Evolutionary conservation across 805 yeast species (phyloP).

Genomic region (Starmerella riodocensis): DNA sequence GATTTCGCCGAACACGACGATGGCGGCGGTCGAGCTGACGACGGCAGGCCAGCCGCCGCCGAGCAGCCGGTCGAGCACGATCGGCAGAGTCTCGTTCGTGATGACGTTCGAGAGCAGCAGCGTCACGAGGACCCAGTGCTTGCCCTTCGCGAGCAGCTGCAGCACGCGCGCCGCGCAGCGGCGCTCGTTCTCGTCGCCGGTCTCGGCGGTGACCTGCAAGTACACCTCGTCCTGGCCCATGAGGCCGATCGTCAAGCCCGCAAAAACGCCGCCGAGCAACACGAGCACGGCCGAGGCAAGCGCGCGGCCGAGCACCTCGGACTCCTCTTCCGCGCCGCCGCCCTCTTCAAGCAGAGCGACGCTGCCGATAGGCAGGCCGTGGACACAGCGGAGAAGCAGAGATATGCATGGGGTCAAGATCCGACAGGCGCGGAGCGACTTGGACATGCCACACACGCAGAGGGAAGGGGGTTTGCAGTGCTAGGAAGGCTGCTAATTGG

Average conservation of each 20-base stretch:
- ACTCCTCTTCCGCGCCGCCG: slow-evolving; percentile 1
- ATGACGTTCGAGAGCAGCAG: slow-evolving; percentile 72
- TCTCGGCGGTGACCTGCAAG: slow-evolving; percentile 71
- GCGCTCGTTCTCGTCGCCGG: slow-evolving; percentile 60
- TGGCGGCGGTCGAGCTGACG: slow-evolving; percentile 78
- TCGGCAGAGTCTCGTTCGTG: slow-evolving; percentile 89
- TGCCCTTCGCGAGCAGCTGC: slow-evolving; percentile 60
- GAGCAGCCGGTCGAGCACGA: slow-evolving; percentile 77
- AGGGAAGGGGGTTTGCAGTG: too few species aligned
- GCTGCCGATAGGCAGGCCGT: not conserved
- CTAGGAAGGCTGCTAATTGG: too few species aligned
- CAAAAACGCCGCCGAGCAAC: slow-evolving; percentile 30
- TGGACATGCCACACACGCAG: not conserved
- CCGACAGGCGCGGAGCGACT: too few species aligned
- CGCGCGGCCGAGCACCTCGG: slow-evolving; percentile 11
- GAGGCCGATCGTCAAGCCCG: slow-evolving; percentile 67
- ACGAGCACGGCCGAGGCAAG: slow-evolving; percentile 26
- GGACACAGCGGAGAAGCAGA: not conserved
- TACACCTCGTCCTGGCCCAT: slow-evolving; percentile 98
- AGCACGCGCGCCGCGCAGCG: slow-evolving; percentile 61
- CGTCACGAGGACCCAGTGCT: slow-evolving; percentile 94
- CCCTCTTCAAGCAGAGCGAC: not conserved
- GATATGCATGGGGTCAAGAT: not conserved
- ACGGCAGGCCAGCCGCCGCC: slow-evolving; percentile 99
- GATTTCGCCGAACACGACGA: slow-evolving; percentile 90